These are phyloP conservation scores for Erysimum cheiranthoides DNA, from an alignment of 345 rosid genomes.

Conservation along the genomic window DNA sequence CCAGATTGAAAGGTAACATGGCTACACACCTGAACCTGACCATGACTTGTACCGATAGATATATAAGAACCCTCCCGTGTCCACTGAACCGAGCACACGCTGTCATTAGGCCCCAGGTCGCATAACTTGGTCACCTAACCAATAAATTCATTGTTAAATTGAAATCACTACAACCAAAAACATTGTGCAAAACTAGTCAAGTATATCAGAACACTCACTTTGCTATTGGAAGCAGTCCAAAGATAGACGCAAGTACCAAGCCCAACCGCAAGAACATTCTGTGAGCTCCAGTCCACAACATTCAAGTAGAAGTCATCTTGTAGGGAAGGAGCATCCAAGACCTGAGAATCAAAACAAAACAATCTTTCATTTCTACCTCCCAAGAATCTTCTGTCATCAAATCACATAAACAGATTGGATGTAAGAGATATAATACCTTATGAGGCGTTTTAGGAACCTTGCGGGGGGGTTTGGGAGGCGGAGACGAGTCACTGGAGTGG, in stretches of 20 bases:
- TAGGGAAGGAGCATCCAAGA: conserved; percentile 94
- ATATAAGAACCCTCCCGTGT: conserved; percentile 94
- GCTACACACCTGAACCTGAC: conserved; percentile 93
- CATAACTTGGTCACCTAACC: conserved; percentile 91
- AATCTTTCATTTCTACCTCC: conserved; percentile 2
- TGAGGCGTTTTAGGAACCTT: conserved; percentile 98
- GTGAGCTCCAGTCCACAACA: conserved; percentile 98
- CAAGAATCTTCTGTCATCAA: neutral
- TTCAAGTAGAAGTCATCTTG: conserved; percentile 98
- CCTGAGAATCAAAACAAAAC: conserved; percentile 53
- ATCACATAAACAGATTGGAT: conserved; percentile 1
- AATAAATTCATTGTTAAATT: neutral
- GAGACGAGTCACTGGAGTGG: conserved; percentile 64
- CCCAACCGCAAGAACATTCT: conserved; percentile 95
- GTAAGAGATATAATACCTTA: conserved; percentile 55
- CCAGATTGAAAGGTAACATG: neutral
- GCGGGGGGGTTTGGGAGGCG: conserved; percentile 85
- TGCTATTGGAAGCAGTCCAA: conserved; percentile 97
- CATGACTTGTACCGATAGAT: conserved; percentile 81
- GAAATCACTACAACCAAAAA: neutral
- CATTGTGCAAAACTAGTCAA: neutral
- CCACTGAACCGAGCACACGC: conserved; percentile 94
- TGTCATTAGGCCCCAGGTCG: conserved; percentile 86
- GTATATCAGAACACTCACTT: conserved; percentile 54
- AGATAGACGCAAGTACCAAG: conserved; percentile 95